A percentile compares a stretch with the other conserved stretches of the same genome.
These are phyloP conservation scores for Nevesoporus exiguus DNA, from an alignment of 768 basidiomycete genomes.

Conservation along the genomic window DNA sequence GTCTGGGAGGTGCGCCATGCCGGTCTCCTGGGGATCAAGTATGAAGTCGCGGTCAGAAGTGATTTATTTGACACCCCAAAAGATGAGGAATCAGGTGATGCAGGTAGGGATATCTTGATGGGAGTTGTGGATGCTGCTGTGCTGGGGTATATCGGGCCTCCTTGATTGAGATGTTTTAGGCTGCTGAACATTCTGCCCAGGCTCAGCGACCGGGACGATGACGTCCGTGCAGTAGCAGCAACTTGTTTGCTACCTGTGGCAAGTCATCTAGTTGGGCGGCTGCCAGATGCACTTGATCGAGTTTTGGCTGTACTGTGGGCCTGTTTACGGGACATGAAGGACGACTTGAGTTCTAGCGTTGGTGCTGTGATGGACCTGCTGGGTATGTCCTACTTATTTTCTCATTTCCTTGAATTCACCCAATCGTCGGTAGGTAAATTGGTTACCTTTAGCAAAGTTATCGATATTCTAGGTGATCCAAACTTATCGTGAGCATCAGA, in stretches of 20 bases:
- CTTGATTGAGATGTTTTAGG: neutral
- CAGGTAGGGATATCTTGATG: slow-evolving; percentile 57
- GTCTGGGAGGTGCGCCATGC: slow-evolving; percentile 98
- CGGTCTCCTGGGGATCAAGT: slow-evolving; percentile 95
- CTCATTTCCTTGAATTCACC: neutral
- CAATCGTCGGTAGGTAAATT: slow-evolving; percentile 59
- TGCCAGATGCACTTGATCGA: slow-evolving; percentile 66
- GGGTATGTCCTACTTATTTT: slow-evolving; percentile 44
- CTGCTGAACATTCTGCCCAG: slow-evolving; percentile 39
- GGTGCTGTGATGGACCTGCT: slow-evolving; percentile 97
- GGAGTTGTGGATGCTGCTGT: slow-evolving; percentile 90
- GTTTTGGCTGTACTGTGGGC: slow-evolving; percentile 87
- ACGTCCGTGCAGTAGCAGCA: slow-evolving; percentile 94
- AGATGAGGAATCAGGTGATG: slow-evolving; percentile 35
- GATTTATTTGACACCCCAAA: slow-evolving; percentile 60
- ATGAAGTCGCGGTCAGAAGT: slow-evolving; percentile 90
- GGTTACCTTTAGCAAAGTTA: slow-evolving; percentile 75
- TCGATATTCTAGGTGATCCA: slow-evolving; percentile 66
- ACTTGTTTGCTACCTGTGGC: slow-evolving; percentile 89
- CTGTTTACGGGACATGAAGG: slow-evolving; percentile 89
- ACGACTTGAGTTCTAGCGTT: slow-evolving; percentile 94
- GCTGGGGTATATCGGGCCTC: slow-evolving; percentile 57
- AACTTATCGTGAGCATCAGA: slow-evolving; percentile 58
- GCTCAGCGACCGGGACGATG: slow-evolving; percentile 88
- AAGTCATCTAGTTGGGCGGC: slow-evolving; percentile 66